Base-by-base conservation (phyloP, 164 flowering plant species). In the Vitis labrusca region DNA sequence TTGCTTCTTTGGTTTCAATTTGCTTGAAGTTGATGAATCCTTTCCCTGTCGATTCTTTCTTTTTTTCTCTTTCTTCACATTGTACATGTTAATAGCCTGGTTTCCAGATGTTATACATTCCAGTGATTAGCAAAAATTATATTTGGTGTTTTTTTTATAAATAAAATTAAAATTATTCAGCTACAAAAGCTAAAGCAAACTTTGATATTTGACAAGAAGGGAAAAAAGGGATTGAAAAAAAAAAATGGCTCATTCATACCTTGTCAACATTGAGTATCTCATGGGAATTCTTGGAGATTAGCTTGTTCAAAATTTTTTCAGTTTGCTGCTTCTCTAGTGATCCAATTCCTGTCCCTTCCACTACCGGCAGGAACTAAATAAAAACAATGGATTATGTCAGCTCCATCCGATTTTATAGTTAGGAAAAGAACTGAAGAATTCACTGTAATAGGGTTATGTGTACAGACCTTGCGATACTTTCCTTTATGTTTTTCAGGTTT, bases 381-480 rank as follows among this genome's bases (percentile, higher is more conserved):
- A 57, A 47, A 61, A 63, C 14, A 56, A 15, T 49, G 30, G 23
- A 23, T 23, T 23, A 54, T 14, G 5, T 8, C 60, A 10, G 6
- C 17, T n/a, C 53, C 27, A 15, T 15, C 8, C 17, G 13, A 2
- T 14, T 10, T 23, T 23, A 23, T 9, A 5, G 44, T 19, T 50
- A 57, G 60, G 49, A 13, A 59, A 37, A 59, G n/a, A 27, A 69
- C 29, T n/a, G 13, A 54, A 69, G 13, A 50, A 37, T 66, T 68
- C 27, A 56, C 32, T 32, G 57, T 19, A 16, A 50, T 11, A 30
- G 51, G 52, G 30, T 62, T 27, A 58, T 17, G 44, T 15, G 10
- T 4, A 65, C 81, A 61, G 70, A 95, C 99, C 98, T 95, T 95
- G 53, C 97, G 85, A 72, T 79, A 84, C 71, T 93, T 95, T 59